phyloP scores from a whole-genome alignment of 2,329 filamentous ascomycete species.

The Alternaria arbusti region DNA sequence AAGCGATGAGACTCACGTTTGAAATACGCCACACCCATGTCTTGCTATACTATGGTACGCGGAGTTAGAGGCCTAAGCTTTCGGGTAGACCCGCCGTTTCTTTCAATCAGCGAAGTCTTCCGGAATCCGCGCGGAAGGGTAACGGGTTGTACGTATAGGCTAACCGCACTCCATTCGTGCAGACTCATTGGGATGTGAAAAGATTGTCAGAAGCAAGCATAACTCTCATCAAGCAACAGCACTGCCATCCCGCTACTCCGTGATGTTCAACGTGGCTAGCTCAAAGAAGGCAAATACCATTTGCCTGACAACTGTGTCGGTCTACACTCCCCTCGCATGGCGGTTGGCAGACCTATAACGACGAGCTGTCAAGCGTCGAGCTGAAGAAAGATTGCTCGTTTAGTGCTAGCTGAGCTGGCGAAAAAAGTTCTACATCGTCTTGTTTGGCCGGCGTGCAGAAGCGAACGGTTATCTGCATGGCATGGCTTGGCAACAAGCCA shows the following conservation, averaged over 20 bases:
- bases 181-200: slow-evolving; percentile 1
- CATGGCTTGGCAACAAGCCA: slow-evolving; percentile 29
- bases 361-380: slow-evolving; percentile 7
- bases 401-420: slow-evolving; percentile 39
- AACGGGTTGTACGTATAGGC: slow-evolving; percentile 4
- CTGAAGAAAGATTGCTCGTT: slow-evolving; percentile 31
- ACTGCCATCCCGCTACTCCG: slow-evolving; percentile 18
- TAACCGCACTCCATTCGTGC: slow-evolving; percentile 4
- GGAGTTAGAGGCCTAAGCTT: slow-evolving; percentile 18
- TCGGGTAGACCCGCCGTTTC: slow-evolving; percentile 18
- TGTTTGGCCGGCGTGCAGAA: slow-evolving; percentile 39
- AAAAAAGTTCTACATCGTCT: slow-evolving; percentile 22
- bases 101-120: slow-evolving; percentile 12
- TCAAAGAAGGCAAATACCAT: slow-evolving; percentile 17
- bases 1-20: slow-evolving; percentile 20
- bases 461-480: slow-evolving; percentile 38
- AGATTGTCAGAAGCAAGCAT: slow-evolving; percentile 17
- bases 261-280: slow-evolving; percentile 34
- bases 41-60: slow-evolving; percentile 17
- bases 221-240: slow-evolving; percentile 15
- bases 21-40: slow-evolving; percentile 16
- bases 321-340: slow-evolving; percentile 1
- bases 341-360: slow-evolving; percentile 18
- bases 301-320: slow-evolving; percentile 21
- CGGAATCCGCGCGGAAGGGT: slow-evolving; percentile 26